Evolutionary conservation across 2,329 filamentous ascomycete genomes (phyloP), one percentile per base, ranked within the genome.

Genomic region (Periconia sp.): DNA sequence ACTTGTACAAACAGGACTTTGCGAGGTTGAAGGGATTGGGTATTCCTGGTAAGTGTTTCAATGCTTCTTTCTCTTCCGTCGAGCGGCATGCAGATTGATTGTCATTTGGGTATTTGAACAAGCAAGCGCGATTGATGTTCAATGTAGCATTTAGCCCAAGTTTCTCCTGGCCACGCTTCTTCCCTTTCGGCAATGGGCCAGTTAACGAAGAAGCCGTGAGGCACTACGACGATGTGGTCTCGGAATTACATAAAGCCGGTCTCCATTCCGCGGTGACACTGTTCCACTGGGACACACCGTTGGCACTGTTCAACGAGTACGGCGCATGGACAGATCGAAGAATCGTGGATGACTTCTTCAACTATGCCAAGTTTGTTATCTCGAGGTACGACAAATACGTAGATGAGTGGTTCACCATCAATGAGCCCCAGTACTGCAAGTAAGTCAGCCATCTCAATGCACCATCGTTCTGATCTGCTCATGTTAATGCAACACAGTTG

Each of bases 391-490:
- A 77, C 50, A 60, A 65, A 10, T 71, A 72, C 48, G 74, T 76
- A 5, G 71, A 72, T 23, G 67, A 72, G 17, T 76, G 73, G 73
- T 76, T 73, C 53, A 74, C 74, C 0, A 72, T 76, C 59, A 76
- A 75, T 53, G 71, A 74, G 60, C 72, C 75, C 2, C 75, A 78
- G 58, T 77, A 79, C 64, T 79, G 77, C 54, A 77, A 79, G 23
- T 52, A 27, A 8, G 23, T 27, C 23, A 27, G 8, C 23, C 8
- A 3, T 27, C 23, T 27, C 23, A 27, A 27, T 27, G 23, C 23
- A 27, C 23, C 23, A 27, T 27, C 5, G 23, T 27, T 27, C n/a
- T 27, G 23, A 27, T 27, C 5, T 27, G 8, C 23, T 27, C 23
- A 27, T 27, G 8, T 8, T 27, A 5, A 27, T 27, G 3, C 23